Base-by-base conservation (phyloP, 1,284 basidiomycete species). In the Cutaneotrichosporon sp. region DNA sequence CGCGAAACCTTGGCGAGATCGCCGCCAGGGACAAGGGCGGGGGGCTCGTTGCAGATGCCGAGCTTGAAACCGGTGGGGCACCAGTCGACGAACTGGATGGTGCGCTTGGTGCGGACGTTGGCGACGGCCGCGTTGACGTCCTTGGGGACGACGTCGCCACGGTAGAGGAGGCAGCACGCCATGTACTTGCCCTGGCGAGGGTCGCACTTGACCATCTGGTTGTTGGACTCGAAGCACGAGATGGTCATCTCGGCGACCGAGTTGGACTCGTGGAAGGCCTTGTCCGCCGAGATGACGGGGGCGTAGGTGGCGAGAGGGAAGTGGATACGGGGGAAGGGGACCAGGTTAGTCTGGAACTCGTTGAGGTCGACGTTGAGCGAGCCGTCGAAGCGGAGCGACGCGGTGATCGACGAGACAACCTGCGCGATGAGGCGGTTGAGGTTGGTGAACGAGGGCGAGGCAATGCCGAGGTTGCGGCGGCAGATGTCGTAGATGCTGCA, bases 141-240 rank as follows among this genome's bases (percentile, higher is more conserved):
- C 85, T 97, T 97, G 74, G 95, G 93, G 54, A 95, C 95, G 69
- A 98, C 94, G 78, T 99, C 95, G 72, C 95, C 95, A 77, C 95
- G 92, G 84, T 91, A 95, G 54, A 94, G 83, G 65, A 94, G 81
- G 75, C 88, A 90, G 81, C 91, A 94, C 52, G 92, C 92, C 93
- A 86, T 98, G 84, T 98, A 99, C 88, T 98, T 98, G 80, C 92
- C 92, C 72, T 93, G 90, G 74, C 88, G 88, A 68, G 93, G 92
- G 76, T 97, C 92, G 77, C 93, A 95, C 84, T 95, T 95, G 72
- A 92, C 95, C 95, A 99, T 95, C 83, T 98, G 95, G 83, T 95
- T 97, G 69, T 93, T 94, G 68, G 87, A 86, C 84, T 99, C 95
- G 82, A 99, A 99, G 84, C 93, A 97, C 61, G 94, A 89, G 84